Percentiles rank a stretch among this genome's conserved stretches.
Evolutionary conservation across 805 yeast species (phyloP).

Genomic region (Candida germanica): DNA sequence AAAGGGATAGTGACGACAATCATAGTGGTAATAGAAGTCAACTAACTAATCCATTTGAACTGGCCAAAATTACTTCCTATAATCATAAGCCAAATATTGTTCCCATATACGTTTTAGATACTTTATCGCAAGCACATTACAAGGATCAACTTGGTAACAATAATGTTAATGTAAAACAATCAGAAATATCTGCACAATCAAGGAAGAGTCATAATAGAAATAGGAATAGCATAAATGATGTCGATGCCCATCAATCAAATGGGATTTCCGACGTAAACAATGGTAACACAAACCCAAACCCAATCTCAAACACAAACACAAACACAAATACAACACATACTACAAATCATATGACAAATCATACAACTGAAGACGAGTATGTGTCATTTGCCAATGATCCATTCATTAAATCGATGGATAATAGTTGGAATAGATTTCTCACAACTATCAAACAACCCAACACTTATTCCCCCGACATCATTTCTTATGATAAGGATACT

Average conservation of each 20-base stretch:
- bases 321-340: slow-evolving; percentile 6
- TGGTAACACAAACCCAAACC: background rate
- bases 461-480: slow-evolving; percentile 28
- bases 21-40: background rate
- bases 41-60: slow-evolving; percentile 23
- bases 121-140: slow-evolving; percentile 42
- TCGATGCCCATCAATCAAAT: background rate
- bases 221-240: background rate
- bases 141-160: slow-evolving; percentile 33
- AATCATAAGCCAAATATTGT: slow-evolving; percentile 34
- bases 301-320: slow-evolving; percentile 3
- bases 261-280: background rate
- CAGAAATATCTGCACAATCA: slow-evolving; percentile 3
- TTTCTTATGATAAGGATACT: slow-evolving; percentile 23
- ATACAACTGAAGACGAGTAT: slow-evolving; percentile 29
- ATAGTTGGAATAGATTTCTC: slow-evolving; percentile 52
- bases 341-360: background rate
- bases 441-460: slow-evolving; percentile 45
- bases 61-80: slow-evolving; percentile 23
- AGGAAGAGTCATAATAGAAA: background rate
- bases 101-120: slow-evolving; percentile 67
- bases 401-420: slow-evolving; percentile 36
- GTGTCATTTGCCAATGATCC: slow-evolving; percentile 37
- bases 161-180: slow-evolving; percentile 23
- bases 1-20: background rate